Base-by-base conservation (phyloP, 2,329 filamentous ascomycete species). In the Hymenoscyphus scutula region DNA sequence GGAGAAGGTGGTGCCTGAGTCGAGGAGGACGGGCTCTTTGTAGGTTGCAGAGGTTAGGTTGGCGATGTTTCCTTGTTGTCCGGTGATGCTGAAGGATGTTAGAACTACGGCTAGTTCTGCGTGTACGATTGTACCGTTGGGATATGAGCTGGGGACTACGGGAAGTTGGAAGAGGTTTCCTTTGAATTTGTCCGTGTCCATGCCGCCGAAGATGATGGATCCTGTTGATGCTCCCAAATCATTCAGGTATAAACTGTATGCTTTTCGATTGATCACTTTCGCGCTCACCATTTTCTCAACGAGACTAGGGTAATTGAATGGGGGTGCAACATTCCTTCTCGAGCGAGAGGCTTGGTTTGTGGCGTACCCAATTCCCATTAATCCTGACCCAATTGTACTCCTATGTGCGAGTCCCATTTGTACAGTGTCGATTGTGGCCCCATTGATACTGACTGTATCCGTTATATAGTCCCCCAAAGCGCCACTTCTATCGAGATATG, bases 1-100 rank as follows among this genome's bases (percentile, higher is more conserved):
- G 73, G 83, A 87, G 58, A 90, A 75, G 45, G 84, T 87, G 65
- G 84, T 87, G 56, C 89, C 89, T 11, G 84, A 86, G 74, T 89
- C 86, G 27, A 89, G 79, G 53, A 86, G 78, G 27, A 83, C 79
- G 15, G 78, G 73, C 15, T 79, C 72, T 0, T 84, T 71, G 53
- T 74, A 75, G 58, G 66, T 65, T 10, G 63, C 34, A 4, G 62
- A 25, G 7, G 64, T 68, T 13, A 72, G 54, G n/a, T 66, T 66
- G 3, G 59, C 64, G 15, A 48, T 63, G n/a, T 65, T 64, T 37
- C 65, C 65, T 61, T 70, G 75, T 5, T 82, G 82, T 4, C 41
- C 61, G 2, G 69, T 71, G 8, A 70, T 62, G 1, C 62, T 55
- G 13, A 72, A 58, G 2, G 63, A 67, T 6, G 66, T 70, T 51